Base-by-base conservation (phyloP, 495 filamentous ascomycete genomes). In the Trichoderma reesei region DNA sequence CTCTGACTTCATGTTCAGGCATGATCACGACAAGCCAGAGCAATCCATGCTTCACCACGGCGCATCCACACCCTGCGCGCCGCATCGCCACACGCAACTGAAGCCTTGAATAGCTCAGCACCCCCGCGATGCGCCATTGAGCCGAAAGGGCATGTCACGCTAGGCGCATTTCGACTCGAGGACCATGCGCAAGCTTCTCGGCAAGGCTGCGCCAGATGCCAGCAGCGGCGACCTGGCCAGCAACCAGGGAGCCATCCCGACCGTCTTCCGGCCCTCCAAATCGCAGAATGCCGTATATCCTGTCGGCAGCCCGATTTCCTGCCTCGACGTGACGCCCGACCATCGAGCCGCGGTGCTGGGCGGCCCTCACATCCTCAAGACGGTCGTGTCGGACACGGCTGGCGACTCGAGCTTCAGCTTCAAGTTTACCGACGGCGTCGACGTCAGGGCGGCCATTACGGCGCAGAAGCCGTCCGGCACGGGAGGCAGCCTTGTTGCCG, bases 351-450 rank as follows among this genome's bases (percentile, higher is more conserved):
- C 88, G 51, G 82, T 96, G 9, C 80, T 96, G 68, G 92, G 86
- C 18, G 90, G 92, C 36, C 85, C 87, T 65, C 87, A 95, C 67
- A 85, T 95, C 56, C 84, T 96, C 68, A 93, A 92, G 74, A 95
- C 88, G 4, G 82, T 96, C 65, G 82, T 79, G 44, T 34, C 39
- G 31, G 39, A 41, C 33, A 11, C 59, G 11, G 14, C 59, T 34
- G 36, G 14, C 59, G 36, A 38, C 36, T 61, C 59, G 4, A 20
- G 7, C 16, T 61, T 41, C 36, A 86, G 87, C 20, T 78, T 89
- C 63, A 79, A 77, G 34, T 87, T 89, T 63, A 84, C 81, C 26
- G 91, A 95, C 67, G 88, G 90, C 44, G 78, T 89, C 72, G 92
- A 96, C 73, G 79, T 96, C 65, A 88, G 90, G 66, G 80, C 87